Evolutionary conservation across 202 grass and related monocot species (phyloP).

Genomic region (Carex sylvatica): DNA sequence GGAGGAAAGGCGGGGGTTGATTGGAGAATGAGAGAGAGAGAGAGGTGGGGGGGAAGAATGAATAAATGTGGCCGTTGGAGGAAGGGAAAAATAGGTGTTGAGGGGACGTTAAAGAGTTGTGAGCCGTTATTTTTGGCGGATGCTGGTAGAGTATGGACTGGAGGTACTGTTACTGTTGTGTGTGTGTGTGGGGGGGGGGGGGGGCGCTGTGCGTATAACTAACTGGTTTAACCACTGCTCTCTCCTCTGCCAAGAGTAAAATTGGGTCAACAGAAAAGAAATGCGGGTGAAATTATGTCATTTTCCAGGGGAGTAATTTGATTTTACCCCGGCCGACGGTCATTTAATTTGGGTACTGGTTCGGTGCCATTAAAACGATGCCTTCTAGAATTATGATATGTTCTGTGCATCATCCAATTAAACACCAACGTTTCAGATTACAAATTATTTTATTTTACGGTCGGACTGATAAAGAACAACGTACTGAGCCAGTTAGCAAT

Average conservation of each 20-base stretch:
- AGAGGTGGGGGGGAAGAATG: not conserved
- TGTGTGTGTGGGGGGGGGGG: too few species aligned
- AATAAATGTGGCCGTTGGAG: constrained; percentile 31
- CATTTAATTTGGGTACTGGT: too few species aligned
- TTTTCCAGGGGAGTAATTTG: not conserved
- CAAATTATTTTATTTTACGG: not conserved
- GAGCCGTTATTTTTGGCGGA: constrained; percentile 17
- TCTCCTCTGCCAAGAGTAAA: not conserved
- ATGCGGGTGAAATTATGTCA: not conserved
- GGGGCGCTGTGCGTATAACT: not conserved
- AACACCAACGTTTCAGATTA: not conserved
- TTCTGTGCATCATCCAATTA: not conserved
- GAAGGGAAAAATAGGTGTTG: constrained; percentile 7
- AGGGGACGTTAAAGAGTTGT: constrained; percentile 25
- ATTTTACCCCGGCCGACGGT: not conserved
- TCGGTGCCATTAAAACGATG: too few species aligned
- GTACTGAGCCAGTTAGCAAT: too few species aligned
- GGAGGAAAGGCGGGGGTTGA: not conserved
- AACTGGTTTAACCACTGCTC: not conserved
- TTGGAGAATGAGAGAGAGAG: not conserved
- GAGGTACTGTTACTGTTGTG: not conserved
- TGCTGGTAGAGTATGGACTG: not conserved
- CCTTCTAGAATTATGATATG: not conserved
- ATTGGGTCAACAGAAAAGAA: not conserved
- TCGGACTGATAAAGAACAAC: not conserved